These are phyloP conservation scores for Hylodesmum podocarpum DNA, from an alignment of 306 rosid species.

Conservation along the genomic window DNA sequence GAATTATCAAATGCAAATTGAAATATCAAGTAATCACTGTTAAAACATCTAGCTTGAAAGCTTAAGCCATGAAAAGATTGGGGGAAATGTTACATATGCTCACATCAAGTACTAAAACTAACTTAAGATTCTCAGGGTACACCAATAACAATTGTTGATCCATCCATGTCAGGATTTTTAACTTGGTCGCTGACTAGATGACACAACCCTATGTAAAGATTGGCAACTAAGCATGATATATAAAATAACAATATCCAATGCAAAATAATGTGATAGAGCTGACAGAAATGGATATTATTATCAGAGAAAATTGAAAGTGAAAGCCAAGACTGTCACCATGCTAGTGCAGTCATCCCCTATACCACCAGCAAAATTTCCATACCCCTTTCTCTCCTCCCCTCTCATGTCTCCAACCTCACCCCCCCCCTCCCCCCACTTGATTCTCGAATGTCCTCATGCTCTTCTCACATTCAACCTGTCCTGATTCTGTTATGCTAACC, in stretches of 20 bases:
- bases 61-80: neutral
- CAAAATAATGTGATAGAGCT: neutral
- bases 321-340: neutral
- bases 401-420: neutral
- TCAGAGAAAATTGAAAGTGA: neutral
- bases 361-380: neutral
- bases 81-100: slow-evolving; percentile 11
- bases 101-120: slow-evolving; percentile 6
- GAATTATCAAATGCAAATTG: slow-evolving; percentile 13
- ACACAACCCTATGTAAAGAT: slow-evolving; percentile 9
- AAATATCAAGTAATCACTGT: slow-evolving; percentile 18
- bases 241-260: slow-evolving; percentile 12
- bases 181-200: neutral
- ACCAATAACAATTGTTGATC: slow-evolving; percentile 18
- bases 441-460: neutral
- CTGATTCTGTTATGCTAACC: neutral
- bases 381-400: neutral
- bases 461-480: neutral
- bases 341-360: neutral
- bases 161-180: slow-evolving; percentile 3
- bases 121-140: neutral
- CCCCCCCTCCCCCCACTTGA: neutral
- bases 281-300: neutral
- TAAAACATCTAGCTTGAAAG: slow-evolving; percentile 15
- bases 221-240: neutral